phyloP scores from a whole-genome alignment of 306 rosid species.

The Glycyrrhiza uralensis region DNA sequence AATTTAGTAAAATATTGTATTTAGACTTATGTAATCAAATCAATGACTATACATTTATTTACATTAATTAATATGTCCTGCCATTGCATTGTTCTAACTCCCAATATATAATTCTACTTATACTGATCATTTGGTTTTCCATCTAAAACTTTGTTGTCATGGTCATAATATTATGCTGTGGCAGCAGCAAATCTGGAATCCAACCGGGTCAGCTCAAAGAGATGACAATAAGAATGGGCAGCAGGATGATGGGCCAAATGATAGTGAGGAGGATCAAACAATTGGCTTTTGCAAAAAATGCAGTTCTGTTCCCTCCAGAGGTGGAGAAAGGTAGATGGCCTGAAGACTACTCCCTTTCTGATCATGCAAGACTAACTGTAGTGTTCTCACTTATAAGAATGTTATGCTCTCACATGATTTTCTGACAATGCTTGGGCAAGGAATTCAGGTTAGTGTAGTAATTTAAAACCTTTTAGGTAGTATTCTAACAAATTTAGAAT shows the following conservation, averaged over 20 bases:
- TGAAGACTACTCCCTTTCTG: constrained; percentile 78
- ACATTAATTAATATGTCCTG: not conserved
- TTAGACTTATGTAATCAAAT: not conserved
- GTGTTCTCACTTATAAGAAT: constrained; percentile 67
- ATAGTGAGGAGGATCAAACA: constrained; percentile 41
- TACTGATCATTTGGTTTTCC: not conserved
- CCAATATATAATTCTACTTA: not conserved
- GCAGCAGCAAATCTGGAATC: constrained; percentile 77
- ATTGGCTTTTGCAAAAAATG: constrained; percentile 73
- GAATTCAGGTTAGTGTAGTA: too few relatives aligned
- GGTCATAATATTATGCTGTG: constrained; percentile 4
- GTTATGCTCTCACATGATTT: constrained; percentile 43
- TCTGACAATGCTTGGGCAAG: constrained; percentile 20
- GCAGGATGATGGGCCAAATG: constrained; percentile 29
- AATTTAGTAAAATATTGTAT: not conserved
- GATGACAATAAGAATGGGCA: constrained; percentile 32
- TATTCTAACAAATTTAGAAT: too few relatives aligned
- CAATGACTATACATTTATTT: not conserved
- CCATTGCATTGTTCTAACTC: not conserved
- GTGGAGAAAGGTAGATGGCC: constrained; percentile 89
- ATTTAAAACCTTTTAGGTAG: too few relatives aligned
- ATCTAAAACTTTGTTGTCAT: not conserved
- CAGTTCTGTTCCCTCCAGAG: constrained; percentile 81
- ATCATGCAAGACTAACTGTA: constrained; percentile 85
- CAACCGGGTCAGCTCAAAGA: constrained; percentile 36